These are phyloP conservation scores for Tympanopsis confertula DNA, from an alignment of 2,329 filamentous ascomycete genomes.

Conservation along the genomic window DNA sequence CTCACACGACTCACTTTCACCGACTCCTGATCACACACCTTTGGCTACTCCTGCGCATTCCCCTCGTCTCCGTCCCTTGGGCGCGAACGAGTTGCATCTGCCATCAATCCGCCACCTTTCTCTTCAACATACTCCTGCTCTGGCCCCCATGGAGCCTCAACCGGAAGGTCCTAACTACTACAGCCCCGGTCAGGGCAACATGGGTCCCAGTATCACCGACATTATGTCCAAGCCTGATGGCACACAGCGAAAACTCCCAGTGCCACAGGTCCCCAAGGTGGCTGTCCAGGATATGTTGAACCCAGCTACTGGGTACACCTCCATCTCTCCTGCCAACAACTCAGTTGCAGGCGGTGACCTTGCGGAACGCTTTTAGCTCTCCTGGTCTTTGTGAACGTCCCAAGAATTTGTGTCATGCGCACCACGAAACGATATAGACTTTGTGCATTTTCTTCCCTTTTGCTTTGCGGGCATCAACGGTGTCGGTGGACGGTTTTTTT, in stretches of 20 bases:
- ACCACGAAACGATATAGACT: conserved; percentile 23
- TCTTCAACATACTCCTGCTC: conserved; percentile 40
- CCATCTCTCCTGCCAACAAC: conserved; percentile 63
- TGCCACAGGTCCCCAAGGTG: conserved; percentile 74
- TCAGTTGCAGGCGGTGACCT: conserved; percentile 67
- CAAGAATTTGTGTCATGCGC: conserved; percentile 11
- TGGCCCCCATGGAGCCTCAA: conserved; percentile 47
- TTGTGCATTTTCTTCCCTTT: conserved; percentile 9
- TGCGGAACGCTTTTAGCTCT: conserved; percentile 34
- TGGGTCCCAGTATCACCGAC: conserved; percentile 46
- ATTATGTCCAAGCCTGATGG: conserved; percentile 86
- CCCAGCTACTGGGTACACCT: conserved; percentile 49
- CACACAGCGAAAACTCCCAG: conserved; percentile 78
- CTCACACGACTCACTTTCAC: conserved; percentile 88
- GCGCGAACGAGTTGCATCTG: conserved; percentile 56
- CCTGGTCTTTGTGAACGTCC: neutral
- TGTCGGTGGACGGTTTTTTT: conserved; percentile 16
- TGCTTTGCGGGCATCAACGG: conserved; percentile 22
- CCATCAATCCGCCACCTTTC: conserved; percentile 67
- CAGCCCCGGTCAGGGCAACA: conserved; percentile 25
- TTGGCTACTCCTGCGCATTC: conserved; percentile 92
- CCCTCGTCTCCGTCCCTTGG: conserved; percentile 73
- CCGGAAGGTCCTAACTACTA: conserved; percentile 30
- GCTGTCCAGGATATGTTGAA: conserved; percentile 70
- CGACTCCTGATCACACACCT: conserved; percentile 96